Evolutionary conservation across 2,329 filamentous ascomycete genomes (phyloP), one percentile per base, ranked within the genome.

Genomic region (Fusarium sp.): DNA sequence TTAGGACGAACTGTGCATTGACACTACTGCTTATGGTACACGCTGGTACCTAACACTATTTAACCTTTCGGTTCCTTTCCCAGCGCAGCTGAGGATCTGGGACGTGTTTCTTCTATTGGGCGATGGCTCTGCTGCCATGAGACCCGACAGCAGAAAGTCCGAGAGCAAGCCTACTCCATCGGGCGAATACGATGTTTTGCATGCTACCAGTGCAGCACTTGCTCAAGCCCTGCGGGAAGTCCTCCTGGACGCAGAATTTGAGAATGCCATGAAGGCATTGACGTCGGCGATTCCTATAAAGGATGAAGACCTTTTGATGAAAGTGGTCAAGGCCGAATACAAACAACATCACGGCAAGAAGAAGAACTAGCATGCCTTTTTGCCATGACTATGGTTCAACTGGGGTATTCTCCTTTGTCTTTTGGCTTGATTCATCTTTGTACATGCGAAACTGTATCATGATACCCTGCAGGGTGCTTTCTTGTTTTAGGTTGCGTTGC

Each of bases 31-130:
- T n/a, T 99, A 98, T 77, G 96, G 94, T 32, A 98, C 95, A 6
- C 87, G 94, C 55, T 99, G 96, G 96, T 99, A 99, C 78, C 86
- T 99, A 54, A 99, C 96, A 3, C 85, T 99, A 11, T 99, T 99
- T 86, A 98, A 98, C 80, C 92, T 98, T 76, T 97, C 93, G 18
- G 93, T 99, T 54, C 96, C 96, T 0, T 99, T 98, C 75, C 88
- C 93, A 0, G 94, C 95, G 5, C 96, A 98, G 80, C 89, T 99
- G 37, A 92, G 96, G 50, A 92, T 99, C 18, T 99, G 96, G 96
- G 96, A 99, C 77, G 92, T 98, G 2, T 98, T 98, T 81, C 93
- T 99, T 88, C 88, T 99, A 16, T 88, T 98, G 14, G 96, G 95
- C 6, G 71, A 77, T 43, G 68, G 63, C 8, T 34, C 61, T 23